Evolutionary conservation across 306 rosid species (phyloP).

Genomic region (Castanopsis chinensis): DNA sequence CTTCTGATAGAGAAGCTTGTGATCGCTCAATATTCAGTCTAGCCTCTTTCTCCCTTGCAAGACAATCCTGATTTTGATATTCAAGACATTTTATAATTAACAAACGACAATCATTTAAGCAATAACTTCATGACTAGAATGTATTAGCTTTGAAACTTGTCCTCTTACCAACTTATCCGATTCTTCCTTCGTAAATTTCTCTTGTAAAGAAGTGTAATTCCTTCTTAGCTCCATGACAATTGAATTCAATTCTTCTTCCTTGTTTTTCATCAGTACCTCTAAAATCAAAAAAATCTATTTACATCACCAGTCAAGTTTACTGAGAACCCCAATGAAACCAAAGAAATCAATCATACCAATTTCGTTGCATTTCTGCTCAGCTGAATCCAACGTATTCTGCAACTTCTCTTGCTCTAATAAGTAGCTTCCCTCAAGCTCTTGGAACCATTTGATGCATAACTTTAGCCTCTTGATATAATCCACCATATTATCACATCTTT

Average conservation of each 20-base stretch:
- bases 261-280: constrained; percentile 70
- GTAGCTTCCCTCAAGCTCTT: constrained; percentile 83
- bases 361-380: constrained; percentile 68
- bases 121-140: background rate
- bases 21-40: constrained; percentile 77
- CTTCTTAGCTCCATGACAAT: constrained; percentile 72
- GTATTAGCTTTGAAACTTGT: constrained; percentile 9
- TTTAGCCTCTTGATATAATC: constrained; percentile 92
- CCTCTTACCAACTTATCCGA: constrained; percentile 71
- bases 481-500: constrained; percentile 89
- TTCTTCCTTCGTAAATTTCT: constrained; percentile 79
- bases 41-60: constrained; percentile 70
- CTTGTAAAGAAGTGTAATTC: constrained; percentile 65
- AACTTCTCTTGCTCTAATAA: constrained; percentile 75
- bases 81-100: constrained; percentile 4
- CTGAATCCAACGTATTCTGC: constrained; percentile 56
- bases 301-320: constrained; percentile 7
- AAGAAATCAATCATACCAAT: constrained; percentile 46
- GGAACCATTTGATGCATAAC: constrained; percentile 92
- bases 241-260: constrained; percentile 88
- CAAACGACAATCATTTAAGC: constrained; percentile 20
- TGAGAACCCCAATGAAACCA: background rate
- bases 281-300: constrained; percentile 20
- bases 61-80: constrained; percentile 61
- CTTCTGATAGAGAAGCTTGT: constrained; percentile 61